A percentile compares a stretch with the other conserved stretches of the same genome.
Evolutionary conservation across 2,329 filamentous ascomycete species (phyloP).

Genomic region (Aspergillus proliferans): DNA sequence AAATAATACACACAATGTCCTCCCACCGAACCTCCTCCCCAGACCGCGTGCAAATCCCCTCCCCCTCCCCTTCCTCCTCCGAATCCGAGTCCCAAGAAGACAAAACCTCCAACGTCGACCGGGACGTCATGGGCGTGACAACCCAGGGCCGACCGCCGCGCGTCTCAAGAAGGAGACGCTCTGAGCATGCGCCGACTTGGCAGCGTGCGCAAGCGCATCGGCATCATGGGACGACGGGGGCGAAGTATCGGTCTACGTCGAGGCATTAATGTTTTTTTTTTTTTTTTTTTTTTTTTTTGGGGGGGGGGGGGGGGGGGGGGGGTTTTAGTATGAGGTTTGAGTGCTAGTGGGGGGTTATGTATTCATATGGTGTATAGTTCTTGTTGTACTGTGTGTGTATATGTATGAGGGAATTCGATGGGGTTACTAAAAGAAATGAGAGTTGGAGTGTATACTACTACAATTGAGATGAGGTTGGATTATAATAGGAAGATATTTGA

Average conservation of each 20-base stretch:
- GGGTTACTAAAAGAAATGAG: too few relatives aligned
- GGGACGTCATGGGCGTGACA: conserved; percentile 12
- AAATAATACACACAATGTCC: background rate
- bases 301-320: too few relatives aligned
- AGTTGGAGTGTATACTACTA: too few relatives aligned
- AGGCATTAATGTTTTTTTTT: conserved; percentile 6
- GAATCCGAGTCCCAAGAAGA: conserved; percentile 4
- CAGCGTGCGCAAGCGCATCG: background rate
- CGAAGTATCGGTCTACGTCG: conserved; percentile 10
- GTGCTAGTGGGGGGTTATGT: too few relatives aligned
- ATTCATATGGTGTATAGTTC: background rate
- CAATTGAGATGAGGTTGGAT: too few relatives aligned
- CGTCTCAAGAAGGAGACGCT: conserved; percentile 4
- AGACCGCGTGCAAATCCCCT: background rate
- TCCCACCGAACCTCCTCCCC: background rate
- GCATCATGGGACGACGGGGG: conserved; percentile 7
- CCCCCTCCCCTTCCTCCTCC: background rate
- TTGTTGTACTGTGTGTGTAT: background rate
- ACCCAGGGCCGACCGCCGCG: conserved; percentile 1
- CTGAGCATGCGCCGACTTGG: conserved; percentile 3
- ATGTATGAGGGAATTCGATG: background rate
- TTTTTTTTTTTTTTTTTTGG: background rate
- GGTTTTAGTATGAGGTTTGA: background rate
- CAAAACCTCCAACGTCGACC: conserved; percentile 8
- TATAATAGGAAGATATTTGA: too few relatives aligned